Evolutionary conservation across 1,284 basidiomycete species (phyloP).

Genomic region (Gymnopus androsaceus): DNA sequence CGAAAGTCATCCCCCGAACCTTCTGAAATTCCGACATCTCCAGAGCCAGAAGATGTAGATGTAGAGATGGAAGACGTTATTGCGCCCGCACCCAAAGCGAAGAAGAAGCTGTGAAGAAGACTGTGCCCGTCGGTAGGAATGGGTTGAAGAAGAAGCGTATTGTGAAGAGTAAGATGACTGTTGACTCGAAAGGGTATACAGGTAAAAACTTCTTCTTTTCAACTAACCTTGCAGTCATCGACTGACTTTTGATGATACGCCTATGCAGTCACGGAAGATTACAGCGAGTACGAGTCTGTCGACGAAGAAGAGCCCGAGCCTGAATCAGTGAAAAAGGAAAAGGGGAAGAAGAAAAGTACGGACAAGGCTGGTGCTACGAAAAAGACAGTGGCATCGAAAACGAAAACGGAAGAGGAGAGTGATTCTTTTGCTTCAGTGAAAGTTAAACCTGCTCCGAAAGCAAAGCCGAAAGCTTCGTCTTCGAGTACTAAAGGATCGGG

Average conservation of each 20-base stretch:
- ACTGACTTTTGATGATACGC: too few species aligned
- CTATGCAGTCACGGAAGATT: conserved; percentile 68
- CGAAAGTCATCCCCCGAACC: conserved; percentile 35
- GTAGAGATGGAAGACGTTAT: conserved; percentile 41
- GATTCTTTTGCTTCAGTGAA: conserved; percentile 13
- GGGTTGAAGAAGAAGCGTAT: conserved; percentile 72
- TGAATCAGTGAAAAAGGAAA: conserved; percentile 33
- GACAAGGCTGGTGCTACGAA: conserved; percentile 8
- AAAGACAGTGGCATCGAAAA: conserved; percentile 16
- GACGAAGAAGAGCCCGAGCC: conserved; percentile 53
- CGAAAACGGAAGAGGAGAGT: conserved; percentile 7
- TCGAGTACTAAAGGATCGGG: conserved; percentile 1
- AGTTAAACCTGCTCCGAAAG: conserved; percentile 3
- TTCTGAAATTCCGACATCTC: conserved; percentile 22
- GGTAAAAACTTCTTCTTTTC: conserved; percentile 52
- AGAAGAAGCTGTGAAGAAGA: conserved; percentile 60
- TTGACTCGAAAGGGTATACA: conserved; percentile 71
- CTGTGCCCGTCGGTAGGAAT: conserved; percentile 66
- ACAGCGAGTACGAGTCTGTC: conserved; percentile 78
- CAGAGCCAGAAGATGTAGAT: conserved; percentile 34
- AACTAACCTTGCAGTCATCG: too few species aligned
- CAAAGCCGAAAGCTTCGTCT: conserved; percentile 4
- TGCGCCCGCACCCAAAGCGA: conserved; percentile 44
- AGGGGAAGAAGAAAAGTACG: conserved; percentile 30
- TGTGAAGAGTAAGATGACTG: conserved; percentile 53